Base-by-base conservation (phyloP, 257 asterid genomes). In the Dorcoceras hygrometricum region DNA sequence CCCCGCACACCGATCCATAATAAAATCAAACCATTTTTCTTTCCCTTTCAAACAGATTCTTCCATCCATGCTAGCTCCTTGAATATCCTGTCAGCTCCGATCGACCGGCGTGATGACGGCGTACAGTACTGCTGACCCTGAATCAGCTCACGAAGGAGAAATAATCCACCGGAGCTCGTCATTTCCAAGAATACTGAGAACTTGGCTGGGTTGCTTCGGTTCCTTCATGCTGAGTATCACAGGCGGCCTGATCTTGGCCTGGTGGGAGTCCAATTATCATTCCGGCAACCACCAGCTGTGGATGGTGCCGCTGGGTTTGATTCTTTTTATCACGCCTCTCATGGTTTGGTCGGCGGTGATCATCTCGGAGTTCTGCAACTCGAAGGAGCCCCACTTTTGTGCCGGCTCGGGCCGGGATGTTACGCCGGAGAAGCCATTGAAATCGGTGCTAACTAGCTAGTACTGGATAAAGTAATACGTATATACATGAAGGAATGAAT, bases 271-370 rank as follows among this genome's bases (percentile, higher is more conserved):
- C 8, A 71, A 74, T 19, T 77, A 71, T 60, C 90, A 84, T 71
- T 71, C 62, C 55, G 76, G 78, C 20, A 77, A 82, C 66, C 29
- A 63, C 16, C 83, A 81, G 43, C 77, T 68, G 10, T 84, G 90
- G 90, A 84, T 84, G 90, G 86, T 82, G 66, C 90, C 90, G 59
- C 1, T 79, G 4, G 87, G 90, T 31, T 85, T 84, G 12, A 53
- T 84, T 59, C 70, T 81, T 28, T 75, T 78, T 8, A 25, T 66
- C 63, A 79, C 85, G 8, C 87, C 89, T 1, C 63, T 71, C 55
- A 6, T 77, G 4, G 51, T 84, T 26, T 72, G 65, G 72, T 62
- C 63, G 0, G 70, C 85, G 0, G 5, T 74, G 58, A 63, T 72
- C 28, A 1, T 78, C 66, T 84, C 89, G 6, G 70, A 79, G 27